Conservation (phyloP, 1,284 basidiomycete genomes). For the Cerioporus squamosus region DNA sequence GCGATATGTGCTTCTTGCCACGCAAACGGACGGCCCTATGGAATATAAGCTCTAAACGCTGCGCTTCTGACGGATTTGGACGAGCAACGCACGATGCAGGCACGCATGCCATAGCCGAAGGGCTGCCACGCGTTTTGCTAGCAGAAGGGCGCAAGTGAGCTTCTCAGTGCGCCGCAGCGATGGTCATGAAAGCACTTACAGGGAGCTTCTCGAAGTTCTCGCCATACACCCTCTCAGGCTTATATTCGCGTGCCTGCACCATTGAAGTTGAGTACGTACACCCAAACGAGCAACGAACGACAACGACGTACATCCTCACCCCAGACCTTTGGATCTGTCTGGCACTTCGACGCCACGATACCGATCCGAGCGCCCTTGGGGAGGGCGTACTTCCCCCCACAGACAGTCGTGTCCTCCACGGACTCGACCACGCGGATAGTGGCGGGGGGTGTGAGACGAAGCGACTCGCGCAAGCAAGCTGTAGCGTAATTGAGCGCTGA, state of each 20-base stretch:
- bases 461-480: conserved; percentile 52
- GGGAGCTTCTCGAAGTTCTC: conserved; percentile 50
- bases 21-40: conserved; percentile 47
- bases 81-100: conserved; percentile 40
- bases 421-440: conserved; percentile 40
- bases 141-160: not conserved
- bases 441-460: conserved; percentile 50
- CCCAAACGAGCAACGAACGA: too few species aligned
- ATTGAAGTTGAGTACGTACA: not conserved
- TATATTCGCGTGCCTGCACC: conserved; percentile 40
- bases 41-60: not conserved
- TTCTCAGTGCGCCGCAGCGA: too few species aligned
- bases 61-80: not conserved
- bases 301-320: conserved; percentile 49
- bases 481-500: not conserved
- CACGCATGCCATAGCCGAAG: conserved; percentile 47
- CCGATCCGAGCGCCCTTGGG: conserved; percentile 38
- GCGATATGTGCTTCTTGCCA: conserved; percentile 53
- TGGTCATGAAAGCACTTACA: conserved; percentile 25
- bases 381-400: conserved; percentile 48
- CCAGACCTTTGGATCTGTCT: conserved; percentile 51
- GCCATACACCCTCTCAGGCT: conserved; percentile 53
- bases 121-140: conserved; percentile 51
- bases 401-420: conserved; percentile 42
- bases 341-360: conserved; percentile 39